Evolutionary conservation across 1,284 basidiomycete species (phyloP), one percentile per base, ranked within the genome.

Genomic region (Microbotryum lychnidis-dioicae): DNA sequence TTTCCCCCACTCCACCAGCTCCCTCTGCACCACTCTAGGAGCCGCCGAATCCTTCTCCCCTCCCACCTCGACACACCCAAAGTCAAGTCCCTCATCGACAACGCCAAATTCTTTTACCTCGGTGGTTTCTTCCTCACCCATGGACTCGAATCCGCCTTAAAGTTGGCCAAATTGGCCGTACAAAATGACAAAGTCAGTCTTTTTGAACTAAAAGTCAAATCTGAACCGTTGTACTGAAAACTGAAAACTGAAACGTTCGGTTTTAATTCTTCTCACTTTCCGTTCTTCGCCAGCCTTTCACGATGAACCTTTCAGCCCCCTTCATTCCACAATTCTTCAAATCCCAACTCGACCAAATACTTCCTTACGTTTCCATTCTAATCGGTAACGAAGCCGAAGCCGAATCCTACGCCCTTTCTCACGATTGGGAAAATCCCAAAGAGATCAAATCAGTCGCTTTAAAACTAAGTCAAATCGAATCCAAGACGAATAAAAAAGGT

Each of bases 101-200:
- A 79, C 57, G 93, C 93, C 61, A 86, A 89, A 74, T 83, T 85
- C 75, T 96, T 85, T 80, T 98, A 98, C 80, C 84, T 97, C 64
- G 96, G 92, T 72, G 94, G 96, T 21, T 98, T 88, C 81, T 97
- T 98, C 84, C 82, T 98, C 67, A 96, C 94, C 25, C 94, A 98
- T 76, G 93, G 93, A 58, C 75, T 84, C 62, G 85, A 86, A 70
- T 83, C 83, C 59, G 85, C 85, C 49, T 76, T 92, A 54, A 81
- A 86, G 69, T 75, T 98, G 60, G 86, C 88, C 74, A 84, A 89
- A 76, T 84, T 87, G 71, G 87, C 90, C n/a, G 84, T 87, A 20
- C 79, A 80, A 54, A 80, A 81, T 20, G 83, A 85, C 72, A 96
- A 94, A 82, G 89, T 87, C 66, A 0, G 27, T 27, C 27, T 6